These are phyloP conservation scores for Yamadazyma tumulicola DNA, from an alignment of 805 yeast genomes.

Conservation along the genomic window DNA sequence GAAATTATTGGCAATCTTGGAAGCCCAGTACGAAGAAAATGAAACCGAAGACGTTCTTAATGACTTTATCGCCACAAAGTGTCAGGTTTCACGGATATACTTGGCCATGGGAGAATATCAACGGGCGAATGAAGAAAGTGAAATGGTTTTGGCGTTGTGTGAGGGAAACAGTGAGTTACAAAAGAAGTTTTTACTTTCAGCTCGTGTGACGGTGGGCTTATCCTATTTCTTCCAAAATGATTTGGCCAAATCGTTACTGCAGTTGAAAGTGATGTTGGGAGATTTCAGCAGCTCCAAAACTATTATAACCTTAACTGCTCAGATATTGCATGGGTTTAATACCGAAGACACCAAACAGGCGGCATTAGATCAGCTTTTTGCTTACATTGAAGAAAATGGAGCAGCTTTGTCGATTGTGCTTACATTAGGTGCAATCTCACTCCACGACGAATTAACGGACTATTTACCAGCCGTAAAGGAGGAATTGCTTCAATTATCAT, in stretches of 20 bases:
- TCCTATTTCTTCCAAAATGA: slow-evolving; percentile 60
- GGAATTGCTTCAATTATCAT: slow-evolving; percentile 54
- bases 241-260: slow-evolving; percentile 62
- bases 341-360: slow-evolving; percentile 75
- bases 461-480: slow-evolving; percentile 63
- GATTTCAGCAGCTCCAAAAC: slow-evolving; percentile 55
- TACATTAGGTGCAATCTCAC: slow-evolving; percentile 74
- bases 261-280: slow-evolving; percentile 59
- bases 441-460: slow-evolving; percentile 57
- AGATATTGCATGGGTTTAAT: slow-evolving; percentile 74
- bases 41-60: slow-evolving; percentile 48
- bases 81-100: slow-evolving; percentile 69
- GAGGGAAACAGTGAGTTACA: slow-evolving; percentile 15
- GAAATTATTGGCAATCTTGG: slow-evolving; percentile 48
- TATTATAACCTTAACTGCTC: slow-evolving; percentile 71
- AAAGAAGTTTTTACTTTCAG: slow-evolving; percentile 43
- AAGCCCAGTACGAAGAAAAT: slow-evolving; percentile 50
- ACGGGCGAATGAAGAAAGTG: slow-evolving; percentile 59
- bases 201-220: slow-evolving; percentile 69
- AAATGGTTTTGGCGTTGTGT: slow-evolving; percentile 49
- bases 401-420: slow-evolving; percentile 64
- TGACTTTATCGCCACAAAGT: slow-evolving; percentile 55
- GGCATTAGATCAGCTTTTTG: slow-evolving; percentile 78
- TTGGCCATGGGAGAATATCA: slow-evolving; percentile 58
- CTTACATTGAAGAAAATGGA: slow-evolving; percentile 60